Base-by-base conservation (phyloP, 2,329 filamentous ascomycete species). In the Neobulgaria alba region DNA sequence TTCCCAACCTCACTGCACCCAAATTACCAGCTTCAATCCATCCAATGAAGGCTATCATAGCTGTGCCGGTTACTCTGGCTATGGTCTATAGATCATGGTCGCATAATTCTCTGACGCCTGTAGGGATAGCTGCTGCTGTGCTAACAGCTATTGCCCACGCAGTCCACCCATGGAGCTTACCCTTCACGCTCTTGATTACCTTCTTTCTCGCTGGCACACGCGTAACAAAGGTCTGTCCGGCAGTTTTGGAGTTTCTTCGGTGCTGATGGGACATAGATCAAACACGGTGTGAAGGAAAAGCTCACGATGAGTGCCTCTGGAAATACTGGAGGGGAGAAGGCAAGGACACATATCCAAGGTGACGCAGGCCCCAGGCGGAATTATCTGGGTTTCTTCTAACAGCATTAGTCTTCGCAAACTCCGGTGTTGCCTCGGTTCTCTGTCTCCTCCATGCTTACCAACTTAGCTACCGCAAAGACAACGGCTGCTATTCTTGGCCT, bases 91-190 rank as follows among this genome's bases (percentile, higher is more conserved):
- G 84, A 45, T 82, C 85, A 23, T 76, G 76, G 64, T 77, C 73
- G 34, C 79, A 78, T 53, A 82, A 85, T 41, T 89, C 82, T 17
- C 73, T 98, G 29, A 96, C 90, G 1, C 76, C 82, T 0, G 65
- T 71, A 5, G 90, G 89, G 46, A 76, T 95, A 52, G 52, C 82
- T 29, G 74, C 76, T 10, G 90, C 90, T 3, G 68, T 71, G 4
- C 55, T 82, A 32, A 94, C 89, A 3, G 89, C 87, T 3, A 61
- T 74, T 33, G 76, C 83, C 9, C 92, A 98, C 61, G 87, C 88
- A 12, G 66, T 89, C n/a, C 89, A 96, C 62, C 90, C 90, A 3
- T 95, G 87, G 82, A 85, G 85, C 45, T 68, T 89, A n/a, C 89
- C 87, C n/a, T 93, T 95, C 64, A 75, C 75, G 19, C 71, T 95